Evolutionary conservation across 768 basidiomycete species (phyloP).

Genomic region (Cystobasidiopsis lactophilus): DNA sequence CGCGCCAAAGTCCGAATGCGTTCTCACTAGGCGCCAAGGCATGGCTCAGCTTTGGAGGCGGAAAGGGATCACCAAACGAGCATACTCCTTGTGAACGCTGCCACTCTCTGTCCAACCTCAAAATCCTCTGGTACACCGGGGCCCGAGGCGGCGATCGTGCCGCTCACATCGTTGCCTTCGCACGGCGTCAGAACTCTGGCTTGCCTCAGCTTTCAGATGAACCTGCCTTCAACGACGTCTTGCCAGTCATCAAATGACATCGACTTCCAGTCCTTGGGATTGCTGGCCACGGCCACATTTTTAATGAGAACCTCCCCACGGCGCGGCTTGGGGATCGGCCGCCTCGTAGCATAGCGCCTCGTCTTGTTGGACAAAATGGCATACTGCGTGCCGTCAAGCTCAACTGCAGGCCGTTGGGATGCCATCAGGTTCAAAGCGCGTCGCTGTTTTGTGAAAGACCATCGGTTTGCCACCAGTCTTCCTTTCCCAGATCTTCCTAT

Average conservation of each 20-base stretch:
- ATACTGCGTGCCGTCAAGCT: background rate
- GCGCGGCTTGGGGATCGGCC: background rate
- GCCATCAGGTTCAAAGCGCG: no score
- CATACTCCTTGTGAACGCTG: background rate
- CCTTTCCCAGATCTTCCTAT: no score
- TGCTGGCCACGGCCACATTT: constrained; percentile 8
- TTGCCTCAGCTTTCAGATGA: no score
- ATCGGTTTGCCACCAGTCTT: no score
- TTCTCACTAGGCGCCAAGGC: constrained; percentile 14
- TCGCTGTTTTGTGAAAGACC: no score
- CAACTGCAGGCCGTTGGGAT: no score
- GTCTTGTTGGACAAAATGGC: no score
- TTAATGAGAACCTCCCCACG: constrained; percentile 12
- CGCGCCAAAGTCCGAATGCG: constrained; percentile 15
- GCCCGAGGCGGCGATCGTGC: constrained; percentile 13
- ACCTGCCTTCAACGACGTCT: no score
- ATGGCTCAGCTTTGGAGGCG: no score
- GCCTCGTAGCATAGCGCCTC: no score
- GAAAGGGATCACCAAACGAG: background rate
- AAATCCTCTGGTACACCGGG: constrained; percentile 14
- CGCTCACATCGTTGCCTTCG: constrained; percentile 17
- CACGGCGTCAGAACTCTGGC: background rate
- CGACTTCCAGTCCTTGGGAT: constrained; percentile 4
- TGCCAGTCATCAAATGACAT: no score
- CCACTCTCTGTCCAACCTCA: constrained; percentile 14